Percentiles rank a stretch among this genome's conserved stretches.
Evolutionary conservation across 805 yeast genomes (phyloP).

Genomic region (Candida ulmi): DNA sequence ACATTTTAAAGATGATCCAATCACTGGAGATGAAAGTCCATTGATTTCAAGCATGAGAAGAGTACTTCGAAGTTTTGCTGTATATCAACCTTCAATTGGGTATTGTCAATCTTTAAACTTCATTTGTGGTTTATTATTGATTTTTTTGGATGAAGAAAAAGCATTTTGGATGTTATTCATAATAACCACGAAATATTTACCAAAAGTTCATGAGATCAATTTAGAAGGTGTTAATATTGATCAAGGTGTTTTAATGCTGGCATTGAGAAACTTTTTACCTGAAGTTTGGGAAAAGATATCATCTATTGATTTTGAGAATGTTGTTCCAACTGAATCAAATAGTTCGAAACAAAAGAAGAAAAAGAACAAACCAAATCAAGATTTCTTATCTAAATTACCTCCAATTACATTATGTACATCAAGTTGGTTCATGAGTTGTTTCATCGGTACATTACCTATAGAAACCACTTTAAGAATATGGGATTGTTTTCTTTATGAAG

Average conservation of each 20-base stretch:
- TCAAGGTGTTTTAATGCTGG: slow-evolving; percentile 89
- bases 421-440: slow-evolving; percentile 98
- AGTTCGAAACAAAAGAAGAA: slow-evolving; percentile 9
- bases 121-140: slow-evolving; percentile 76
- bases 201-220: slow-evolving; percentile 86
- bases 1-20: slow-evolving; percentile 48
- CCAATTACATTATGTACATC: slow-evolving; percentile 92
- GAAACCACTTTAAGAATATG: slow-evolving; percentile 86
- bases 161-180: slow-evolving; percentile 96
- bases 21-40: slow-evolving; percentile 32
- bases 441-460: slow-evolving; percentile 83
- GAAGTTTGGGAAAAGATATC: slow-evolving; percentile 61
- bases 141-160: slow-evolving; percentile 84
- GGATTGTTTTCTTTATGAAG: slow-evolving; percentile 94
- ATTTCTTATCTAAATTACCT: slow-evolving; percentile 70
- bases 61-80: slow-evolving; percentile 77
- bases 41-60: slow-evolving; percentile 70
- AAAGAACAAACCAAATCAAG: slow-evolving; percentile 23
- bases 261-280: slow-evolving; percentile 80
- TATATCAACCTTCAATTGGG: slow-evolving; percentile 84
- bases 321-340: slow-evolving; percentile 24
- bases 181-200: slow-evolving; percentile 76
- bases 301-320: slow-evolving; percentile 26
- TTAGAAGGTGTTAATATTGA: slow-evolving; percentile 93
- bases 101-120: slow-evolving; percentile 95